Conservation (phyloP, 139 green algal species). For the Astrephomene gubernaculifera region DNA sequence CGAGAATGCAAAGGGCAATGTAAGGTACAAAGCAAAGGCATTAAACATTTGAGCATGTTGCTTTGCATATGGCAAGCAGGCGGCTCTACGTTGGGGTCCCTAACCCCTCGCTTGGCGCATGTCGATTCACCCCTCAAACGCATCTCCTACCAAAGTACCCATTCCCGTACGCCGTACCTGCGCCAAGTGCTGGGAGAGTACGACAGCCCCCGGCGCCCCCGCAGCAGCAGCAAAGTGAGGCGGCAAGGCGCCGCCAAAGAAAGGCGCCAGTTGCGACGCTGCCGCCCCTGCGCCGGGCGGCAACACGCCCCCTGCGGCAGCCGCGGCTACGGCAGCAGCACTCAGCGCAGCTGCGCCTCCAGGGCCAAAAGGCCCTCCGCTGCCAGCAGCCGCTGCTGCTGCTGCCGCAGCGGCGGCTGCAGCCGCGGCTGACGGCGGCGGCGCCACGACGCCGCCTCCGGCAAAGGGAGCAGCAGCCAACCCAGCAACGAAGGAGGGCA, state of each 20-base stretch:
- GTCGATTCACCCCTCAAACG: not conserved
- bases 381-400: not conserved
- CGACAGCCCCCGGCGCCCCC: not conserved
- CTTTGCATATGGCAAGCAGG: not conserved
- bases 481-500: not conserved
- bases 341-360: not conserved
- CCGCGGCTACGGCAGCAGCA: not conserved
- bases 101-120: not conserved
- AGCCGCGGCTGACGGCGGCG: not conserved
- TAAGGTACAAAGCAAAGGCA: not conserved
- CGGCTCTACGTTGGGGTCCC: not conserved
- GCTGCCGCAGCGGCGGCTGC: not conserved
- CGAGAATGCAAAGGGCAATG: not conserved
- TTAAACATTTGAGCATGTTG: not conserved
- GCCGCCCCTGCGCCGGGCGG: not conserved
- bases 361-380: too few relatives aligned
- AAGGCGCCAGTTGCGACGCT: slow-evolving; percentile 6
- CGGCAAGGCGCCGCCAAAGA: not conserved
- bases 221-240: not conserved
- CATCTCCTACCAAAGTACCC: not conserved
- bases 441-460: not conserved
- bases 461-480: not conserved
- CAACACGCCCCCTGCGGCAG: not conserved
- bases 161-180: not conserved
- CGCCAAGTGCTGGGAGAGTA: slow-evolving; percentile 5